These are phyloP conservation scores for Scedosporium apiospermum DNA, from an alignment of 2,329 filamentous ascomycete genomes.

Conservation along the genomic window DNA sequence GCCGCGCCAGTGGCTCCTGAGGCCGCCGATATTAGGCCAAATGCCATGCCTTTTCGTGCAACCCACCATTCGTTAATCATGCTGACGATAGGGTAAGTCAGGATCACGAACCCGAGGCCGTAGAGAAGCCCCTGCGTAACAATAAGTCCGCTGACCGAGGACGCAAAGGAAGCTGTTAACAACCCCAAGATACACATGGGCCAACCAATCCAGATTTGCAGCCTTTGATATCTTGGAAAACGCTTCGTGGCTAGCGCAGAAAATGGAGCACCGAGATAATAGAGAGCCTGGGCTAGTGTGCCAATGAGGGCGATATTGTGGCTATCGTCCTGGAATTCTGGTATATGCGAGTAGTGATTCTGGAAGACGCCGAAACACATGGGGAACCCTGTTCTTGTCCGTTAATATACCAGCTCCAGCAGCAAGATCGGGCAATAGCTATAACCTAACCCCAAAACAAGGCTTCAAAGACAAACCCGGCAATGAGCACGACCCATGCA, in stretches of 20 bases:
- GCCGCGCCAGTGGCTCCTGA: slow-evolving; percentile 19
- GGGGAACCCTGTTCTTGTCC: slow-evolving; percentile 13
- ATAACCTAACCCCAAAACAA: slow-evolving; percentile 14
- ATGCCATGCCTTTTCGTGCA: slow-evolving; percentile 26
- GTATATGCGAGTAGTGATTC: slow-evolving; percentile 16
- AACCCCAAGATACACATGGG: slow-evolving; percentile 27
- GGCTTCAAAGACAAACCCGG: slow-evolving; percentile 15
- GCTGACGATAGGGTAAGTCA: slow-evolving; percentile 26
- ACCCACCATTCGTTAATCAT: slow-evolving; percentile 32
- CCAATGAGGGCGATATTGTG: slow-evolving; percentile 12
- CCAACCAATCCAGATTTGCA: slow-evolving; percentile 28
- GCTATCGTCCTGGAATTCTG: slow-evolving; percentile 13
- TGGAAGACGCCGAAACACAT: slow-evolving; percentile 19
- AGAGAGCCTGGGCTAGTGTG: not conserved
- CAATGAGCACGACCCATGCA: slow-evolving; percentile 15
- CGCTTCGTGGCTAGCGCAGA: slow-evolving; percentile 13
- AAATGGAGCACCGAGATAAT: slow-evolving; percentile 16
- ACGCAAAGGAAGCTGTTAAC: slow-evolving; percentile 22
- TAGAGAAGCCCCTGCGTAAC: slow-evolving; percentile 25
- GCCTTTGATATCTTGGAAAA: slow-evolving; percentile 13
- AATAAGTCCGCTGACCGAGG: slow-evolving; percentile 13
- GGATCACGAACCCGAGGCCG: slow-evolving; percentile 26
- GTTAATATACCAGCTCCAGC: not conserved
- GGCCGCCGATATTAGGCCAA: slow-evolving; percentile 21
- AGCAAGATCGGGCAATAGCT: not conserved